phyloP scores from a whole-genome alignment of 208 protist genomes.

The Crithidia mellificae region DNA sequence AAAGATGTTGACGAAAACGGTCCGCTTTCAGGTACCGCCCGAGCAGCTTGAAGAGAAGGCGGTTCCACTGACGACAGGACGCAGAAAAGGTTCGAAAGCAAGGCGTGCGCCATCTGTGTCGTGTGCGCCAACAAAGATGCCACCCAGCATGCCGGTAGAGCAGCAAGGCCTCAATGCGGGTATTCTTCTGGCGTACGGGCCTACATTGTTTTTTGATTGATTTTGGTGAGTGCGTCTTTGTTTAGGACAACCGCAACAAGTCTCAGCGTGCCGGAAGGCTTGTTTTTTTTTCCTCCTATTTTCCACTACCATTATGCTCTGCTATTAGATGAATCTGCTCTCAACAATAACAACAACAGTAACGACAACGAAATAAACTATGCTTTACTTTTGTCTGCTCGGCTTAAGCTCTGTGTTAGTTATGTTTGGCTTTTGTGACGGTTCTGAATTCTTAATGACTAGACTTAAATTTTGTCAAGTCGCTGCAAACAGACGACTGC shows the following conservation, averaged over 20 bases:
- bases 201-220: conserved; percentile 70
- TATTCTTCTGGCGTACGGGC: conserved; percentile 67
- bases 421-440: no score
- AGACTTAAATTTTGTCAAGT: no score
- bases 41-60: neutral
- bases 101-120: neutral
- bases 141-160: conserved; percentile 15
- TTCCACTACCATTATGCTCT: neutral
- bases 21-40: neutral
- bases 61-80: neutral
- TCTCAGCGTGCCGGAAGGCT: no score
- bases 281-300: neutral
- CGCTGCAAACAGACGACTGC: no score
- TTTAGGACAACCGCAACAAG: no score
- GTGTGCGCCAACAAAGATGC: conserved; percentile 9
- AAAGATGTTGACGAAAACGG: no score
- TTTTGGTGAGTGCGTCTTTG: neutral
- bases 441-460: no score
- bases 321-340: no score
- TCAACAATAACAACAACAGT: no score
- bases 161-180: conserved; percentile 40
- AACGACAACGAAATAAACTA: neutral
- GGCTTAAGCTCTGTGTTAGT: neutral
- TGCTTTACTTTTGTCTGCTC: neutral
- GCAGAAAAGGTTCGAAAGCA: neutral